Conservation (phyloP, 164 flowering plant species). For the Aristolochia californica region DNA sequence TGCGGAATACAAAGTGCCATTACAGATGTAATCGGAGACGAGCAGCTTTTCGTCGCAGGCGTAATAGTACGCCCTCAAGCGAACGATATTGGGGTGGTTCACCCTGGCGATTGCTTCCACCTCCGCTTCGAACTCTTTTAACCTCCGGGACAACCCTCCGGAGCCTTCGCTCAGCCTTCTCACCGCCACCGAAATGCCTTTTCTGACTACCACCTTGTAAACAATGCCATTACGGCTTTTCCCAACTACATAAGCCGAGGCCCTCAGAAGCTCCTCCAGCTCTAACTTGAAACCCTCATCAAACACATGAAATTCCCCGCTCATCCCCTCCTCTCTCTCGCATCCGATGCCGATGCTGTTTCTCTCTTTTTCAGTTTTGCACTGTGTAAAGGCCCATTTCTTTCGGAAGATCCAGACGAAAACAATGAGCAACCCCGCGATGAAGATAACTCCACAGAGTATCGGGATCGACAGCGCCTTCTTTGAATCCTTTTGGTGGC, state of each 20-base stretch:
- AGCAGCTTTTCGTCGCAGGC: conserved; percentile 81
- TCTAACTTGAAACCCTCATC: conserved; percentile 61
- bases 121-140: conserved; percentile 79
- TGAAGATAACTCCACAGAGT: conserved; percentile 42
- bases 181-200: conserved; percentile 60
- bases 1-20: conserved; percentile 70
- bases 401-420: conserved; percentile 51
- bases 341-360: neutral
- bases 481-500: conserved; percentile 19
- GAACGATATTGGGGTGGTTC: conserved; percentile 67
- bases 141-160: conserved; percentile 28
- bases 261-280: conserved; percentile 90
- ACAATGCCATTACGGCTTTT: conserved; percentile 89
- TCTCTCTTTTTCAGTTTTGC: conserved; percentile 27
- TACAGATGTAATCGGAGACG: conserved; percentile 69
- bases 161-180: conserved; percentile 75
- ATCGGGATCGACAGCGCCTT: conserved; percentile 34
- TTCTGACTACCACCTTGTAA: conserved; percentile 78
- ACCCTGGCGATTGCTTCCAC: conserved; percentile 69
- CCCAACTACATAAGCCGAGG: conserved; percentile 91
- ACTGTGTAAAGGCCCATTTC: conserved; percentile 23
- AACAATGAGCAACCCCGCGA: conserved; percentile 37
- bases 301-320: conserved; percentile 61
- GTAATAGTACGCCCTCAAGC: conserved; percentile 81
- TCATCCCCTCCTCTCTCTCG: conserved; percentile 48